A percentile compares a stretch with the other conserved stretches of the same genome.
These are phyloP conservation scores for Mycena chlorophos DNA, from an alignment of 768 basidiomycete genomes.

Conservation along the genomic window DNA sequence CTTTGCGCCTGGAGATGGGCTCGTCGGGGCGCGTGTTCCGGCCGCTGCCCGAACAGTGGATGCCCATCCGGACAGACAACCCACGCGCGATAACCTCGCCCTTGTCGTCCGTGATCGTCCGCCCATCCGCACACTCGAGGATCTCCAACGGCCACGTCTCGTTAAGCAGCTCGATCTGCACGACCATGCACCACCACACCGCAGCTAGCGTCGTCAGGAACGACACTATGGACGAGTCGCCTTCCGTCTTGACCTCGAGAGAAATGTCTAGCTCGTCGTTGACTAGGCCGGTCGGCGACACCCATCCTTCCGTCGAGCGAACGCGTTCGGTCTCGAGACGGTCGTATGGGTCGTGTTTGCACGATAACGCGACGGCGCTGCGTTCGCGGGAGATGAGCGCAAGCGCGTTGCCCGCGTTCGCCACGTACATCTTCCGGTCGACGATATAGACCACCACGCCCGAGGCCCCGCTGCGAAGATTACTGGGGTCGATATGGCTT, in stretches of 20 bases:
- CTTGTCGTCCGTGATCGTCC: conserved; percentile 65
- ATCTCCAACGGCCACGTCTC: conserved; percentile 93
- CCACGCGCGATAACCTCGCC: conserved; percentile 80
- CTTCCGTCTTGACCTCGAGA: conserved; percentile 98
- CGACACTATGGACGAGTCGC: conserved; percentile 98
- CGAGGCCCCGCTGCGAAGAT: conserved; percentile 71
- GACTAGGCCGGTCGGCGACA: conserved; percentile 85
- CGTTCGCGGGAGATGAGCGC: conserved; percentile 84
- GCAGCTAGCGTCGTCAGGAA: conserved; percentile 88
- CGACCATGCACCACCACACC: conserved; percentile 85
- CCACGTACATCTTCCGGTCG: conserved; percentile 79
- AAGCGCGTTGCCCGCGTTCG: conserved; percentile 85
- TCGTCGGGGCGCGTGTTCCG: conserved; percentile 63
- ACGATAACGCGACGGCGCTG: conserved; percentile 69
- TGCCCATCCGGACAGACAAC: conserved; percentile 94
- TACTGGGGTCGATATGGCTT: conserved; percentile 45
- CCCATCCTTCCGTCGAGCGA: conserved; percentile 89
- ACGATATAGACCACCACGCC: conserved; percentile 85
- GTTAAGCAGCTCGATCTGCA: conserved; percentile 79
- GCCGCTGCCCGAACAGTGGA: conserved; percentile 66
- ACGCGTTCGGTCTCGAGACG: conserved; percentile 83
- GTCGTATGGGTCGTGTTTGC: conserved; percentile 88
- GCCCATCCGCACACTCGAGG: conserved; percentile 88
- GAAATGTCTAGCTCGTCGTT: conserved; percentile 92
- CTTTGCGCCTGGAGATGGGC: conserved; percentile 77